These are phyloP conservation scores for Turnera subulata DNA, from an alignment of 345 rosid genomes.

Conservation along the genomic window DNA sequence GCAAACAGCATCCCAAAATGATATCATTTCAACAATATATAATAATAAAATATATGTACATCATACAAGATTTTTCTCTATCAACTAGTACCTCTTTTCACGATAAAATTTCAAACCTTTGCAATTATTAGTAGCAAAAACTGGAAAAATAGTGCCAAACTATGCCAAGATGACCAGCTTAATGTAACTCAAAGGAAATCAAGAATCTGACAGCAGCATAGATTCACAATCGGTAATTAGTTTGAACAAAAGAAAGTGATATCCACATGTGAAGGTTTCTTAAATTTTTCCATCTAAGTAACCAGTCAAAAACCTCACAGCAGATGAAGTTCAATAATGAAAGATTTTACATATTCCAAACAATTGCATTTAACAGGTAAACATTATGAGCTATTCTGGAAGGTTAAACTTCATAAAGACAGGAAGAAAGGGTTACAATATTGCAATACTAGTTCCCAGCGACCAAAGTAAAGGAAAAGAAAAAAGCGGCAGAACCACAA, in stretches of 20 bases:
- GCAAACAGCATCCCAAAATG: conserved; percentile 14
- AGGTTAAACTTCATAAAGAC: neutral
- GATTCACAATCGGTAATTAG: no score
- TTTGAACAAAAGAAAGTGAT: no score
- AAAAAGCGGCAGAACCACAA: neutral
- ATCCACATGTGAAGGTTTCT: neutral
- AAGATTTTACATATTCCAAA: no score
- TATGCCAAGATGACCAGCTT: neutral
- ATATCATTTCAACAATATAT: no score
- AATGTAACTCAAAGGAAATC: neutral
- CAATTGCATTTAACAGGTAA: no score
- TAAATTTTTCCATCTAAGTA: neutral
- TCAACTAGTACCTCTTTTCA: no score
- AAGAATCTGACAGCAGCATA: neutral
- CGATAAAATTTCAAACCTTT: no score
- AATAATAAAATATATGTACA: no score
- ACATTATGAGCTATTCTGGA: no score
- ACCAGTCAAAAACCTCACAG: neutral
- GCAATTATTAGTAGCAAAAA: neutral
- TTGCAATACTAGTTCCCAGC: no score
- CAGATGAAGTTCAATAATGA: no score
- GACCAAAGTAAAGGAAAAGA: neutral
- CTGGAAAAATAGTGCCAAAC: neutral
- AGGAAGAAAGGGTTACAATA: neutral
- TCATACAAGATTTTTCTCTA: no score